Percentiles rank a stretch among this genome's conserved stretches.
phyloP scores from a whole-genome alignment of 2,329 filamentous ascomycete species.

The Emydomyces testavorans region DNA sequence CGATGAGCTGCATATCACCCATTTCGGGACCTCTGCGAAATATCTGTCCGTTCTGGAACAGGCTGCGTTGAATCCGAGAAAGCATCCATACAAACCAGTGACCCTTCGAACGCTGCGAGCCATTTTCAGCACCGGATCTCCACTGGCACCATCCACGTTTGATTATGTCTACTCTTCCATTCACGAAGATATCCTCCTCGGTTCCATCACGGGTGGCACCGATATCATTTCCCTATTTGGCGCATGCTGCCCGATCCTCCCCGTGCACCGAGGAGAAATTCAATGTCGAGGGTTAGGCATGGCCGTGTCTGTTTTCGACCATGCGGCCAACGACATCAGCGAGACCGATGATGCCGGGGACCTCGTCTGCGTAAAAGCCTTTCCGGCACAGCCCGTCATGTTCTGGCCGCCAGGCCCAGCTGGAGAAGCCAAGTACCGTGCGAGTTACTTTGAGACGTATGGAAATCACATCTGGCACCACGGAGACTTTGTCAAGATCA shows the following conservation, averaged over 20 bases:
- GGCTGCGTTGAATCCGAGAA: slow-evolving; percentile 51
- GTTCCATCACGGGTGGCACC: slow-evolving; percentile 88
- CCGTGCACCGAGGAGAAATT: slow-evolving; percentile 61
- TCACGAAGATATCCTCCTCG: slow-evolving; percentile 68
- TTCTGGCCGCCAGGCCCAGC: slow-evolving; percentile 62
- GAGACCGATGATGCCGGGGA: slow-evolving; percentile 64
- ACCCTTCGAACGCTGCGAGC: slow-evolving; percentile 52
- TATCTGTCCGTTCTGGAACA: slow-evolving; percentile 88
- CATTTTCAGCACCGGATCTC: slow-evolving; percentile 89
- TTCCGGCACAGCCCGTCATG: slow-evolving; percentile 79
- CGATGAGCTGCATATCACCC: slow-evolving; percentile 68
- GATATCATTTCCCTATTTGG: slow-evolving; percentile 96
- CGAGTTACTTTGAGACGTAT: slow-evolving; percentile 83
- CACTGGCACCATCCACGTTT: slow-evolving; percentile 86
- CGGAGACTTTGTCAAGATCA: slow-evolving; percentile 73
- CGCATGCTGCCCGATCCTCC: slow-evolving; percentile 63
- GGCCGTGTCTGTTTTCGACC: slow-evolving; percentile 52
- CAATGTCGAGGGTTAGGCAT: slow-evolving; percentile 69
- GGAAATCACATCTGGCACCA: slow-evolving; percentile 66
- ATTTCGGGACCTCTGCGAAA: slow-evolving; percentile 90
- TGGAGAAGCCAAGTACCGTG: slow-evolving; percentile 64
- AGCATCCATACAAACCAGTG: slow-evolving; percentile 36
- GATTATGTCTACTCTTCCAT: slow-evolving; percentile 78
- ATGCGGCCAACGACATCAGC: slow-evolving; percentile 47
- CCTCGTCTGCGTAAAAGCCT: slow-evolving; percentile 72